Evolutionary conservation across 2,329 filamentous ascomycete species (phyloP).

Genomic region (Fusarium drepaniforme): DNA sequence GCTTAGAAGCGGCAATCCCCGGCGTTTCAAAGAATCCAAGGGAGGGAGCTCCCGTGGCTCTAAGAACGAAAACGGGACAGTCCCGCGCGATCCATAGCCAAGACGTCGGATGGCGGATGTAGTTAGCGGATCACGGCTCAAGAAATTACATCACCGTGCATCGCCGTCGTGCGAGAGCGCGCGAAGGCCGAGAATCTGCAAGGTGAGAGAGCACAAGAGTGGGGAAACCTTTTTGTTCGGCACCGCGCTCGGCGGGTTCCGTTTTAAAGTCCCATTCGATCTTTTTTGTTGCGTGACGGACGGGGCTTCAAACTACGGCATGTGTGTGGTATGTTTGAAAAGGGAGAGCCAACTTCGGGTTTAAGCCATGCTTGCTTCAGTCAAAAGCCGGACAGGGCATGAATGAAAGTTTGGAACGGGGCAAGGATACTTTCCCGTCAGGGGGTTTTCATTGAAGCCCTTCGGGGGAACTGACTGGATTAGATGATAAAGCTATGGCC

Average conservation of each 20-base stretch:
- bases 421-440: conserved; percentile 1
- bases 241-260: conserved; percentile 30
- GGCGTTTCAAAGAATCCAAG: conserved; percentile 5
- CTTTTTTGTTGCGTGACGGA: conserved; percentile 2
- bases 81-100: not conserved
- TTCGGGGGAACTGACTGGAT: not conserved
- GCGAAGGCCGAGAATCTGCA: not conserved
- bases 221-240: conserved; percentile 17
- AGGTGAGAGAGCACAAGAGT: conserved; percentile 1
- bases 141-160: conserved; percentile 42
- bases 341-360: not conserved
- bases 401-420: not conserved
- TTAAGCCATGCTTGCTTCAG: not conserved
- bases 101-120: conserved; percentile 10
- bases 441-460: not conserved
- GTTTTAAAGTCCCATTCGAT: conserved; percentile 8
- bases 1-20: conserved; percentile 36
- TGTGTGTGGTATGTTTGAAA: not conserved
- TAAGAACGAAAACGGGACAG: conserved; percentile 1
- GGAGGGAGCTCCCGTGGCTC: not conserved
- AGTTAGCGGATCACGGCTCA: conserved; percentile 29
- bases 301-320: not conserved
- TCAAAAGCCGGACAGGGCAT: not conserved
- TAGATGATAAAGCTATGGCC: not conserved
- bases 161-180: conserved; percentile 9